Percentiles rank a stretch among this genome's conserved stretches.
These are phyloP conservation scores for Blastomyces gilchristii DNA, from an alignment of 2,329 filamentous ascomycete species.

Conservation along the genomic window DNA sequence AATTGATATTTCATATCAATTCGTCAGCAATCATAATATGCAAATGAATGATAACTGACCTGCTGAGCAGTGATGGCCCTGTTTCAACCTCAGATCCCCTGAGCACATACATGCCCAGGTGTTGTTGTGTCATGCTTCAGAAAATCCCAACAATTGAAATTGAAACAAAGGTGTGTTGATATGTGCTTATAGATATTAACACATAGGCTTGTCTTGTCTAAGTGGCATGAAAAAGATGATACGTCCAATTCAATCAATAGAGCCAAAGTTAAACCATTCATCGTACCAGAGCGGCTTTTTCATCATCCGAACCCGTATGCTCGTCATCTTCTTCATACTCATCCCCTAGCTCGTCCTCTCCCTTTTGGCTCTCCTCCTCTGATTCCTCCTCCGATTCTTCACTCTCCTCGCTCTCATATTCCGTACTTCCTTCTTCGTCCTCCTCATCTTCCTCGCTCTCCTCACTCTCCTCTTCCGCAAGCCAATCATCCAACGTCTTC, in stretches of 20 bases:
- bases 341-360: slow-evolving; percentile 31
- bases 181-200: background rate
- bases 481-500: slow-evolving; percentile 88
- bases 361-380: slow-evolving; percentile 18
- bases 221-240: background rate
- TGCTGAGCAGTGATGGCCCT: too few species aligned
- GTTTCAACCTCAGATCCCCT: too few species aligned
- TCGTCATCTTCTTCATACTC: slow-evolving; percentile 37
- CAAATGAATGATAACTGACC: too few species aligned
- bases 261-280: background rate
- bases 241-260: background rate
- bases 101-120: too few species aligned
- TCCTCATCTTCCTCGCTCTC: slow-evolving; percentile 44
- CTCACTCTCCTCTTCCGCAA: slow-evolving; percentile 60
- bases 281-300: slow-evolving; percentile 22
- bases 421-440: slow-evolving; percentile 31
- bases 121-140: too few species aligned
- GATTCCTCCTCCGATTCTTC: slow-evolving; percentile 22
- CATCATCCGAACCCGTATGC: slow-evolving; percentile 28
- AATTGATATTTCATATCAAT: too few species aligned
- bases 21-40: too few species aligned
- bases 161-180: background rate
- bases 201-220: background rate
- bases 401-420: slow-evolving; percentile 36
- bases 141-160: background rate